Percentiles rank a stretch among this genome's conserved stretches.
phyloP scores from a whole-genome alignment of 2,329 filamentous ascomycete genomes.

The Chrysoporthe cubensis region DNA sequence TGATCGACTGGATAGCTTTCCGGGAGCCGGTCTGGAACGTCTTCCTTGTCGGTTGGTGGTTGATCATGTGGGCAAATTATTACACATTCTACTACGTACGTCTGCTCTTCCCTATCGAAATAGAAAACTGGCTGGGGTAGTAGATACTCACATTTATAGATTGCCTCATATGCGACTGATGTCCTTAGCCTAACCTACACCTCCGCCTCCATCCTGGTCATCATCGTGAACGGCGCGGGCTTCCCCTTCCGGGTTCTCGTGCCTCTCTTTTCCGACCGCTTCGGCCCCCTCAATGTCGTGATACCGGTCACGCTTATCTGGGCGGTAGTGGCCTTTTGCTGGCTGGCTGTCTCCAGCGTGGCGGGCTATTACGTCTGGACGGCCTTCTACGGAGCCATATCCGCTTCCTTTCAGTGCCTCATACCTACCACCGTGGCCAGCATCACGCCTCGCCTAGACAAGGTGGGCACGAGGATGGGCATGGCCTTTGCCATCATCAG shows the following conservation, averaged over 20 bases:
- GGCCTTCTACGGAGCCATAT: slow-evolving; percentile 38
- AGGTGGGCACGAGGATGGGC: slow-evolving; percentile 39
- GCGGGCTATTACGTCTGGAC: slow-evolving; percentile 40
- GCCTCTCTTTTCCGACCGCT: slow-evolving; percentile 39
- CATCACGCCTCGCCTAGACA: slow-evolving; percentile 40
- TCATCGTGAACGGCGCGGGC: slow-evolving; percentile 43
- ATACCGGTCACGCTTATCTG: slow-evolving; percentile 36
- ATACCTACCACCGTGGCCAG: slow-evolving; percentile 39
- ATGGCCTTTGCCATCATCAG: slow-evolving; percentile 40
- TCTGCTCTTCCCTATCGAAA: background rate
- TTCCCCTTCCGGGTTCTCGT: slow-evolving; percentile 40
- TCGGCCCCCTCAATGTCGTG: slow-evolving; percentile 41
- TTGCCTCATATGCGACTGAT: slow-evolving; percentile 40
- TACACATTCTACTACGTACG: slow-evolving; percentile 49
- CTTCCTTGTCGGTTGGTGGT: slow-evolving; percentile 43
- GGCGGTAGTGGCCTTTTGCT: slow-evolving; percentile 38
- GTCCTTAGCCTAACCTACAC: slow-evolving; percentile 41
- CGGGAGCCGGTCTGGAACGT: slow-evolving; percentile 39
- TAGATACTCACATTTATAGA: slow-evolving; percentile 5
- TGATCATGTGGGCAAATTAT: slow-evolving; percentile 46
- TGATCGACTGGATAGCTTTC: slow-evolving; percentile 42
- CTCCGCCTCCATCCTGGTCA: slow-evolving; percentile 40
- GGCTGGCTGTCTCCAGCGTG: slow-evolving; percentile 38
- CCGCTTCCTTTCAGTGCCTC: slow-evolving; percentile 40
- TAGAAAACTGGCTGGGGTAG: background rate